A percentile compares a stretch with the other conserved stretches of the same genome.
Evolutionary conservation across 2,329 filamentous ascomycete genomes (phyloP).

Genomic region (Ophiostoma sp.): DNA sequence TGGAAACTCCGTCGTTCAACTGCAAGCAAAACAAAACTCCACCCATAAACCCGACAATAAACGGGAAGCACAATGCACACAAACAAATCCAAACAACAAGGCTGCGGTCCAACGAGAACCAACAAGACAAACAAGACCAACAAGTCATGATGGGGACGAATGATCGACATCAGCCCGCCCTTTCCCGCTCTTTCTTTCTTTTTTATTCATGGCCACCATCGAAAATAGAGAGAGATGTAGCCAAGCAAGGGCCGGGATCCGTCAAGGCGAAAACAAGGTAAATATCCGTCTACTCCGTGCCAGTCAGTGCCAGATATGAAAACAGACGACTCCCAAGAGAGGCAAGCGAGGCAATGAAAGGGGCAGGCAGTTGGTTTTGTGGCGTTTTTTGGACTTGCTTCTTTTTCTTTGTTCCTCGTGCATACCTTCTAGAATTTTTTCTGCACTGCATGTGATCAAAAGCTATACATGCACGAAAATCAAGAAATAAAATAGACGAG

Average conservation of each 20-base stretch:
- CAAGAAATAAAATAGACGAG: background rate
- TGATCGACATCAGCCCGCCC: background rate
- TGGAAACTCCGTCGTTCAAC: background rate
- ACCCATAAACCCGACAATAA: background rate
- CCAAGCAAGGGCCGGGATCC: background rate
- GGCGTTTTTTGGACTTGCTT: background rate
- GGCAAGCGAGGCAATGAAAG: background rate
- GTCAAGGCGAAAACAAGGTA: background rate
- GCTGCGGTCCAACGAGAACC: background rate
- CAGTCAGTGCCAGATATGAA: background rate
- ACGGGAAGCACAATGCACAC: background rate
- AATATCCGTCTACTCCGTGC: background rate
- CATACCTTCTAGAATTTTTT: background rate
- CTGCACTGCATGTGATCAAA: background rate
- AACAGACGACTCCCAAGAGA: background rate
- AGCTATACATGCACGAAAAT: background rate
- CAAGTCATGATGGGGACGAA: background rate
- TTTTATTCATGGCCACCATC: background rate
- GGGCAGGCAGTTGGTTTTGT: background rate
- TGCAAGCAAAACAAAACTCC: background rate
- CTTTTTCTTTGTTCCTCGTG: background rate
- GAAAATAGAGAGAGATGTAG: background rate
- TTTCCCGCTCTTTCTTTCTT: background rate
- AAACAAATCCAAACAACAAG: background rate
- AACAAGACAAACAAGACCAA: background rate